phyloP scores from a whole-genome alignment of 202 grass and related monocot genomes.

The Tripidium arundinaceum region DNA sequence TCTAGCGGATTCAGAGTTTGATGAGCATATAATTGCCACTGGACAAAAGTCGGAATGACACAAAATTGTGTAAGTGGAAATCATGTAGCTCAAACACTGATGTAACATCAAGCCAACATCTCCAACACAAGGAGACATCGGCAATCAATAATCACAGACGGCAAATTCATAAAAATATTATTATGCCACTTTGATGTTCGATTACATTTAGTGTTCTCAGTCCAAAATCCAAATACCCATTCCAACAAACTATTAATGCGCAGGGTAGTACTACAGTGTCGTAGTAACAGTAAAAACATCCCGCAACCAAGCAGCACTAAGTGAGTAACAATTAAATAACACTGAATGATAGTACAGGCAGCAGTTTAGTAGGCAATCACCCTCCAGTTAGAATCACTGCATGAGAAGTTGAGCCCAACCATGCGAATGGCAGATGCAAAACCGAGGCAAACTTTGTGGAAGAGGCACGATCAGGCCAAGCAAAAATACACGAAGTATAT shows the following conservation, averaged over 20 bases:
- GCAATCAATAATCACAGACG: neutral
- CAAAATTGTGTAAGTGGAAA: neutral
- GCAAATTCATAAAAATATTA: neutral
- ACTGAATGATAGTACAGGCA: neutral
- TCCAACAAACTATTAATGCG: neutral
- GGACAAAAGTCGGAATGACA: neutral
- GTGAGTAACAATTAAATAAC: neutral
- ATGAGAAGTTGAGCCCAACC: neutral
- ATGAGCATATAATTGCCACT: neutral
- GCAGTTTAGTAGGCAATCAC: neutral
- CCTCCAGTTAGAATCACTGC: neutral
- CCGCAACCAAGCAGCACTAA: neutral
- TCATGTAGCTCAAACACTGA: neutral
- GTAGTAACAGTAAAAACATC: neutral
- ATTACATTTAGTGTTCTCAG: neutral
- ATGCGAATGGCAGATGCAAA: neutral
- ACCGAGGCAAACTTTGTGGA: neutral
- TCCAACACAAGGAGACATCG: neutral
- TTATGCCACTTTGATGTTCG: neutral
- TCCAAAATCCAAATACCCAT: neutral
- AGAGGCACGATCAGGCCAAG: neutral
- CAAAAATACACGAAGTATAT: neutral
- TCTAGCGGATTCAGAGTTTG: neutral
- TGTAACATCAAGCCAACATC: neutral
- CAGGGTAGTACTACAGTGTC: neutral